Conservation (phyloP, 2,329 filamentous ascomycete genomes). For the Ophiostoma quercus region DNA sequence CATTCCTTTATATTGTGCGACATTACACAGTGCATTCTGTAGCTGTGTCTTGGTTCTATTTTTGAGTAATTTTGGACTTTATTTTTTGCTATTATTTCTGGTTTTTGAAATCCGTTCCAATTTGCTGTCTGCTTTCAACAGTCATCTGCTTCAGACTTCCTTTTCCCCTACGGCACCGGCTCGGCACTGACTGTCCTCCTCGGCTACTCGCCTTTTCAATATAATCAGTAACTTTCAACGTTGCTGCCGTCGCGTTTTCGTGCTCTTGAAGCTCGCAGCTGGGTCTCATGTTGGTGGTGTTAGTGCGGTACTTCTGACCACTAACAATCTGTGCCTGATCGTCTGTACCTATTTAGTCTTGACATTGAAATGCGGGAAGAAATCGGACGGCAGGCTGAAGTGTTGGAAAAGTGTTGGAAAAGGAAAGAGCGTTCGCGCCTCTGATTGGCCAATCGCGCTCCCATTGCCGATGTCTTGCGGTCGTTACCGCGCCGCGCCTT, state of each 20-base stretch:
- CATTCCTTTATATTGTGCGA: neutral
- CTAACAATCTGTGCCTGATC: neutral
- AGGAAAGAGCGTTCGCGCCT: neutral
- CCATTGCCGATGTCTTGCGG: constrained; percentile 15
- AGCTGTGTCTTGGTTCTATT: neutral
- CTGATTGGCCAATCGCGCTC: constrained; percentile 22
- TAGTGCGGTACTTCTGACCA: constrained; percentile 15
- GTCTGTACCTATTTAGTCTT: neutral
- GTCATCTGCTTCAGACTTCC: neutral
- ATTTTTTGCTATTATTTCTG: too few species aligned
- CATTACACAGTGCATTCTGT: neutral
- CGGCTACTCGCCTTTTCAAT: neutral
- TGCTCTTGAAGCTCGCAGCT: constrained; percentile 13
- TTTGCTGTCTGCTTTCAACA: neutral
- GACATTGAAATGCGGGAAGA: constrained; percentile 16
- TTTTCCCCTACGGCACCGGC: constrained; percentile 1
- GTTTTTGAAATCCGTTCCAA: too few species aligned
- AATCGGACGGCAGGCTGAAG: constrained; percentile 12
- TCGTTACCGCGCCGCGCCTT: constrained; percentile 16
- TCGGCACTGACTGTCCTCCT: neutral
- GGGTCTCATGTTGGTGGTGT: neutral
- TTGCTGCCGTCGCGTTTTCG: constrained; percentile 20
- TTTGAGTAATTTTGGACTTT: too few species aligned
- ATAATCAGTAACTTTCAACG: neutral
- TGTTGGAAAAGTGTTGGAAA: constrained; percentile 2